Conservation (phyloP, 2,329 filamentous ascomycete species). For the Calonectria hongkongensis region DNA sequence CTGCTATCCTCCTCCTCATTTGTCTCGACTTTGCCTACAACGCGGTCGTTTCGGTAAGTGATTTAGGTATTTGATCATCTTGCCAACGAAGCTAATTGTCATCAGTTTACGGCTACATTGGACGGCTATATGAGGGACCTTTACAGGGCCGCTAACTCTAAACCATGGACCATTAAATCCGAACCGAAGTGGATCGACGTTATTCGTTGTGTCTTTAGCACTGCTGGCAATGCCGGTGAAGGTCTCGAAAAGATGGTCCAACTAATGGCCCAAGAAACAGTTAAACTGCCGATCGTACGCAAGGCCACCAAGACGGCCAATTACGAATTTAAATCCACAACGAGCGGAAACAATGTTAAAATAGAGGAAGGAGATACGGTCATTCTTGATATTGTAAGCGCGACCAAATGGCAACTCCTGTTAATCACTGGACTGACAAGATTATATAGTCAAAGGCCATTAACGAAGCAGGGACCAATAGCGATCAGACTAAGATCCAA, state of each 20-base stretch:
- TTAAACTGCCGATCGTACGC: slow-evolving; percentile 1
- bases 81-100: background rate
- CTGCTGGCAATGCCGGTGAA: background rate
- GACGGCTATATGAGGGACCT: slow-evolving; percentile 23
- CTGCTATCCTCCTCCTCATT: slow-evolving; percentile 44
- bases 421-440: background rate
- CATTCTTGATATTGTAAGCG: too few species aligned
- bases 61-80: background rate
- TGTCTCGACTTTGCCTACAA: slow-evolving; percentile 47
- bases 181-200: background rate
- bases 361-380: too few species aligned
- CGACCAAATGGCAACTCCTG: background rate
- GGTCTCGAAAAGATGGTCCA: background rate
- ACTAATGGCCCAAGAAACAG: background rate
- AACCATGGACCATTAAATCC: background rate
- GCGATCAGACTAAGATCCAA: background rate
- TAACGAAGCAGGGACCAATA: too few species aligned
- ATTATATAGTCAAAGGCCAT: background rate
- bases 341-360: too few species aligned
- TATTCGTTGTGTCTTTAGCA: background rate
- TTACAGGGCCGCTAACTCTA: background rate
- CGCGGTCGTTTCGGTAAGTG: slow-evolving; percentile 43
- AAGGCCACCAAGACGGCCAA: background rate
- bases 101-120: slow-evolving; percentile 43
- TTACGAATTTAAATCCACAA: background rate